Evolutionary conservation across 345 rosid genomes (phyloP).

Genomic region (Ricinus communis): DNA sequence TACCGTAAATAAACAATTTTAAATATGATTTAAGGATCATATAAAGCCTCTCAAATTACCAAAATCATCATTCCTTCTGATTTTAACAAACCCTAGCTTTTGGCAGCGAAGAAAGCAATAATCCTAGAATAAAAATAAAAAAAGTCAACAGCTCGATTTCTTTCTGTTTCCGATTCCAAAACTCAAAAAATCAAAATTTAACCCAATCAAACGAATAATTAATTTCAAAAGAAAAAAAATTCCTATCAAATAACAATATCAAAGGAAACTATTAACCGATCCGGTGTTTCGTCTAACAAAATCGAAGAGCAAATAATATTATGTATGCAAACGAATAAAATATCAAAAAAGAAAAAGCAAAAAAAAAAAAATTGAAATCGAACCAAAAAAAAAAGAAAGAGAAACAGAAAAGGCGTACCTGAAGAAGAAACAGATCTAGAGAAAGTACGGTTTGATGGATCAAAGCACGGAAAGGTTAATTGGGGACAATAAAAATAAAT

Average conservation of each 20-base stretch:
- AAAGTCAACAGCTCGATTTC: constrained; percentile 1
- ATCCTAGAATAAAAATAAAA: too few species aligned
- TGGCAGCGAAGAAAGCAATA: too few species aligned
- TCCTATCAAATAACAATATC: too few species aligned
- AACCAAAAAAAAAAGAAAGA: neutral
- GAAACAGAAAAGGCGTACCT: constrained; percentile 15
- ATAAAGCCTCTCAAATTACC: too few species aligned
- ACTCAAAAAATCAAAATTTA: neutral
- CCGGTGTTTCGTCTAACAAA: neutral
- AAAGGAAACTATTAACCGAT: neutral
- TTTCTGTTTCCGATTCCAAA: neutral
- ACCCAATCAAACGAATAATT: neutral
- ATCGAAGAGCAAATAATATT: neutral
- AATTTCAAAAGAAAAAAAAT: neutral
- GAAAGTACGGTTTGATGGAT: constrained; percentile 17
- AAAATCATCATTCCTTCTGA: too few species aligned
- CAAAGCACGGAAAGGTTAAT: constrained; percentile 21
- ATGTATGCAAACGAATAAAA: neutral
- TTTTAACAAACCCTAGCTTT: too few species aligned
- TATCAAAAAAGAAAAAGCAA: neutral
- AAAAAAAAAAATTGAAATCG: too few species aligned
- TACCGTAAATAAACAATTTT: too few species aligned
- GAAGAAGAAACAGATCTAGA: constrained; percentile 38
- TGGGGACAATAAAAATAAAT: neutral
- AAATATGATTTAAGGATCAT: too few species aligned